phyloP scores from a whole-genome alignment of 176 grass and related monocot species.

The Aegilops tauschii region DNA sequence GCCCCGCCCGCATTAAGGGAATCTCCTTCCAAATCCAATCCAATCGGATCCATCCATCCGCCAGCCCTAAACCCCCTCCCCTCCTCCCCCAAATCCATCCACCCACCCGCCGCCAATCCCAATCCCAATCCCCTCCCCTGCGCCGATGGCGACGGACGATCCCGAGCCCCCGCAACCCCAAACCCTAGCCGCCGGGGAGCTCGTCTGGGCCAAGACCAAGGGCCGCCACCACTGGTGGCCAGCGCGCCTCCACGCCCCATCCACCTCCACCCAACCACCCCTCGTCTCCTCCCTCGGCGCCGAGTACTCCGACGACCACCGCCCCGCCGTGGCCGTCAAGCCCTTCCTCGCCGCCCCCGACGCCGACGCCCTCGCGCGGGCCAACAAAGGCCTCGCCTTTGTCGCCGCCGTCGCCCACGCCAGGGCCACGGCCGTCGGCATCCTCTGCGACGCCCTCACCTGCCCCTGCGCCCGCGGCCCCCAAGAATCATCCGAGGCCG shows the following conservation, averaged over 20 bases:
- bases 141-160: slow-evolving; percentile 17
- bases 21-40: no score
- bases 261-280: neutral
- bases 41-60: neutral
- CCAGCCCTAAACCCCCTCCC: neutral
- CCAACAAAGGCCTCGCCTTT: slow-evolving; percentile 19
- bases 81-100: neutral
- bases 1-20: no score
- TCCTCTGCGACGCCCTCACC: slow-evolving; percentile 27
- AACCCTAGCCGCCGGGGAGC: slow-evolving; percentile 58
- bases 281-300: slow-evolving; percentile 23
- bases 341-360: slow-evolving; percentile 1
- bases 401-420: slow-evolving; percentile 27
- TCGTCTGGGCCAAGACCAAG: slow-evolving; percentile 70
- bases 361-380: slow-evolving; percentile 21
- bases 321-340: neutral
- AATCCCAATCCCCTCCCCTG: neutral
- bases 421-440: neutral
- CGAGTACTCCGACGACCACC: neutral
- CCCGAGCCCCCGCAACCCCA: neutral
- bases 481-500: no score
- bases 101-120: neutral
- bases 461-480: slow-evolving; percentile 15
- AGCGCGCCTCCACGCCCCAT: slow-evolving; percentile 13
- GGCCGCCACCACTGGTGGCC: slow-evolving; percentile 38